Percentiles rank a stretch among this genome's conserved stretches.
Conservation (phyloP, 225 moss, liverwort and hornwort genomes). For the Marchantia paleacea region DNA sequence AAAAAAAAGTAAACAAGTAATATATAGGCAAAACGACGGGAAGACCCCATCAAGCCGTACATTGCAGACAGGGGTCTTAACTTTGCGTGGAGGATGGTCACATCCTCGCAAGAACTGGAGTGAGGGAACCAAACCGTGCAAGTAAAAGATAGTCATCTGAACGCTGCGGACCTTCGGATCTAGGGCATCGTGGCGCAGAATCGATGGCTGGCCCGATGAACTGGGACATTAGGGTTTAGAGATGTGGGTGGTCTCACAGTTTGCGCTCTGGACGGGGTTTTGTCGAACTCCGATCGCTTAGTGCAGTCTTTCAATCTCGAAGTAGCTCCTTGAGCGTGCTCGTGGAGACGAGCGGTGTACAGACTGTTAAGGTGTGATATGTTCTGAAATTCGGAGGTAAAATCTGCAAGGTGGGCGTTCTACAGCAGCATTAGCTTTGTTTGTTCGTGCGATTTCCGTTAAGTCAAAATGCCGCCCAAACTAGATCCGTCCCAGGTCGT, state of each 20-base stretch:
- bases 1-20: too few species aligned
- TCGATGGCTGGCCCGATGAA: neutral
- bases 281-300: neutral
- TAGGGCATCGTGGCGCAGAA: slow-evolving; percentile 5
- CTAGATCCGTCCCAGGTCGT: slow-evolving; percentile 58
- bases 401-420: too few species aligned
- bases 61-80: too few species aligned
- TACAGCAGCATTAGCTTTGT: neutral
- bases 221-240: neutral
- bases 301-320: neutral
- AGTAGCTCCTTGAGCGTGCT: neutral
- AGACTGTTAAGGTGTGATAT: neutral
- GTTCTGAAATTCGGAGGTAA: neutral
- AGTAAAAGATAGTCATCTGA: too few species aligned
- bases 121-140: too few species aligned
- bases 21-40: too few species aligned
- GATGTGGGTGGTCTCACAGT: neutral
- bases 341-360: neutral
- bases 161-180: neutral
- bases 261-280: neutral
- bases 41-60: too few species aligned
- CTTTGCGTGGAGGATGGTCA: too few species aligned
- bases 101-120: too few species aligned
- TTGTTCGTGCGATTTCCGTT: neutral
- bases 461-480: slow-evolving; percentile 54